These are phyloP conservation scores for Fonsecaea pugnacius DNA, from an alignment of 2,329 filamentous ascomycete species.

Conservation along the genomic window DNA sequence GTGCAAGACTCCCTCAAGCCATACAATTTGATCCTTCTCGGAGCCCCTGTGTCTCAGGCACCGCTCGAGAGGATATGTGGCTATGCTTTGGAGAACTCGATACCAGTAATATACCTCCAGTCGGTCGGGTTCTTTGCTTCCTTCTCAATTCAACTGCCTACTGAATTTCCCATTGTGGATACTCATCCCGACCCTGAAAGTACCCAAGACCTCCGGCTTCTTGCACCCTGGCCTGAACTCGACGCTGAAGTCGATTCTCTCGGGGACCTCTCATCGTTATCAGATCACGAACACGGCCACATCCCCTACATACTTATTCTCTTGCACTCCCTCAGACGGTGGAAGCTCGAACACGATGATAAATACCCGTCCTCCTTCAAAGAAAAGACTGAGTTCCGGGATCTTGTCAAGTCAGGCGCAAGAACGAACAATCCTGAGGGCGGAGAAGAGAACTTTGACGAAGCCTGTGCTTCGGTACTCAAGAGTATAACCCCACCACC, in stretches of 20 bases:
- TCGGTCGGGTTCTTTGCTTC: slow-evolving; percentile 91
- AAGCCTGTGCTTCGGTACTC: slow-evolving; percentile 83
- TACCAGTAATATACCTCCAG: slow-evolving; percentile 80
- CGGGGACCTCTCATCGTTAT: slow-evolving; percentile 68
- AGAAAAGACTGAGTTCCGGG: slow-evolving; percentile 83
- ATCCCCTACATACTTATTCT: slow-evolving; percentile 84
- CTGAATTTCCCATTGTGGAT: slow-evolving; percentile 89
- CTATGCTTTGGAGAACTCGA: slow-evolving; percentile 61
- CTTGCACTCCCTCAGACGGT: slow-evolving; percentile 78
- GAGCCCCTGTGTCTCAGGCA: slow-evolving; percentile 61
- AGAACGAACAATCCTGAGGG: slow-evolving; percentile 78
- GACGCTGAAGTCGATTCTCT: slow-evolving; percentile 68
- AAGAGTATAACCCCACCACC: slow-evolving; percentile 77
- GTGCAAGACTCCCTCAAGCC: slow-evolving; percentile 47
- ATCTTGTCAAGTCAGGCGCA: slow-evolving; percentile 68
- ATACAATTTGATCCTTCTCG: slow-evolving; percentile 66
- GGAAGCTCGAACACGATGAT: slow-evolving; percentile 74
- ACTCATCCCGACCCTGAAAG: slow-evolving; percentile 90
- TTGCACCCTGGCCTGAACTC: slow-evolving; percentile 86
- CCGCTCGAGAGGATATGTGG: slow-evolving; percentile 56
- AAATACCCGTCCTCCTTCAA: slow-evolving; percentile 73
- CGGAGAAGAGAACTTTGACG: slow-evolving; percentile 95
- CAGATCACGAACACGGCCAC: slow-evolving; percentile 84
- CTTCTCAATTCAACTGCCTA: slow-evolving; percentile 77
- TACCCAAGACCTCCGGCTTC: slow-evolving; percentile 80